Evolutionary conservation across 2,329 filamentous ascomycete genomes (phyloP).

Genomic region (Venturia aucupariae): DNA sequence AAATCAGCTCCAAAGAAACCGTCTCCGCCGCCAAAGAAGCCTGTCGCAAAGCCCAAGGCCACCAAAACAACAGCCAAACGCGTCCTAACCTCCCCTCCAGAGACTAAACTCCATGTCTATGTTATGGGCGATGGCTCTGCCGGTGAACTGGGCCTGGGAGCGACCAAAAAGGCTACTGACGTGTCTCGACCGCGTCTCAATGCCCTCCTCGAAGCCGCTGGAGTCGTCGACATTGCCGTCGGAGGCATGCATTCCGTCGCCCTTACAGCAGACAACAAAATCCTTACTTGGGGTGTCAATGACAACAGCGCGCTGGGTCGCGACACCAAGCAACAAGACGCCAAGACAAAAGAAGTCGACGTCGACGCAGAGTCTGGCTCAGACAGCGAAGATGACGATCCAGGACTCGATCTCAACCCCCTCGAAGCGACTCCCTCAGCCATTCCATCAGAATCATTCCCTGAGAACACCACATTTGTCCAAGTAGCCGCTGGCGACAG

Average conservation of each 20-base stretch:
- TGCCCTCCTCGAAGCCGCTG: slow-evolving; percentile 47
- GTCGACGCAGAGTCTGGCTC: slow-evolving; percentile 42
- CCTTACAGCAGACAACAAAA: slow-evolving; percentile 69
- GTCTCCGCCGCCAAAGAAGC: too few species aligned
- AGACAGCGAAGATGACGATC: slow-evolving; percentile 41
- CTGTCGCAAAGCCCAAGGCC: slow-evolving; percentile 24
- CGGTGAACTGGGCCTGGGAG: slow-evolving; percentile 74
- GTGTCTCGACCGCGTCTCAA: slow-evolving; percentile 68
- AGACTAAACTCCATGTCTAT: slow-evolving; percentile 59
- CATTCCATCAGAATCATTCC: slow-evolving; percentile 47
- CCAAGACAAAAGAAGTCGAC: slow-evolving; percentile 38
- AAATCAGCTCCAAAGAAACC: slow-evolving; percentile 12
- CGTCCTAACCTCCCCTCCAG: slow-evolving; percentile 56
- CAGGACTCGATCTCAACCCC: slow-evolving; percentile 61
- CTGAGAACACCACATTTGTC: slow-evolving; percentile 52
- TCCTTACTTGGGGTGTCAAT: slow-evolving; percentile 81
- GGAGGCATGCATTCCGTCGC: slow-evolving; percentile 77
- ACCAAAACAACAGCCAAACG: slow-evolving; percentile 21
- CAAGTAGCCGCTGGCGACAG: slow-evolving; percentile 66
- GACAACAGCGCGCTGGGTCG: slow-evolving; percentile 74
- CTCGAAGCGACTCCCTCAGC: slow-evolving; percentile 57
- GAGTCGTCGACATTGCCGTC: slow-evolving; percentile 65
- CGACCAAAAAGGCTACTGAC: slow-evolving; percentile 56
- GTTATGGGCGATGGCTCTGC: slow-evolving; percentile 72
- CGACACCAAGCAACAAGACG: slow-evolving; percentile 42